Conservation (phyloP, 352 stramenopile genomes). For the Thalassiosira mediterranea region DNA sequence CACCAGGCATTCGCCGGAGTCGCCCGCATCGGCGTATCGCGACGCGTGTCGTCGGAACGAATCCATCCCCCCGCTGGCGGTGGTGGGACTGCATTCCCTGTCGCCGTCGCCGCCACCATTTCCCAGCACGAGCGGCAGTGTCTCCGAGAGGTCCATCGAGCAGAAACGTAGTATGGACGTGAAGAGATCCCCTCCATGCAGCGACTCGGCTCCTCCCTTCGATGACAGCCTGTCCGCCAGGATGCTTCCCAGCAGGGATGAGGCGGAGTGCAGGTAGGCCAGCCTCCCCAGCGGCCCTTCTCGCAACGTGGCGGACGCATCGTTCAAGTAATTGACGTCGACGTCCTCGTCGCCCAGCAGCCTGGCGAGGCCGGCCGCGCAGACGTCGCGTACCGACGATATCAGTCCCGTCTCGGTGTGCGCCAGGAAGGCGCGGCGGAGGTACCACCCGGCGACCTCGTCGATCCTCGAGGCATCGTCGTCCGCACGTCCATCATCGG, state of each 20-base stretch:
- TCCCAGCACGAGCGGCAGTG: conserved; percentile 31
- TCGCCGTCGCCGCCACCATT: conserved; percentile 18
- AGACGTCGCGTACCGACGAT: conserved; percentile 20
- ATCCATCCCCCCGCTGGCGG: no score
- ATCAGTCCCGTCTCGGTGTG: conserved; percentile 29
- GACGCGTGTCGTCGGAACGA: no score
- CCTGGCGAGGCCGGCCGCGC: conserved; percentile 38
- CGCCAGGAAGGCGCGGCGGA: conserved; percentile 19
- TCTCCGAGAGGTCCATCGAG: conserved; percentile 32
- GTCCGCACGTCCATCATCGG: background rate
- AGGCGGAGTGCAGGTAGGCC: conserved; percentile 49
- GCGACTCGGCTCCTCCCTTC: background rate
- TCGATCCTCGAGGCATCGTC: conserved; percentile 9
- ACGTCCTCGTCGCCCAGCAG: conserved; percentile 3
- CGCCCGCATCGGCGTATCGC: no score
- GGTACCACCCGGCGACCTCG: conserved; percentile 50
- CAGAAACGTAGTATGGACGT: conserved; percentile 41
- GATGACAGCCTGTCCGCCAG: conserved; percentile 30
- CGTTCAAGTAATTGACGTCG: background rate
- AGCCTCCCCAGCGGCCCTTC: conserved; percentile 33
- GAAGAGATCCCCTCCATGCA: conserved; percentile 30
- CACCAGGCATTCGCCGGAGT: background rate
- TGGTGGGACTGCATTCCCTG: no score
- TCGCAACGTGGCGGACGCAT: background rate
- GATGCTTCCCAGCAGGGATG: conserved; percentile 31